Conservation (phyloP, 2,329 filamentous ascomycete genomes). For the Hymenoscyphus fraxineus region DNA sequence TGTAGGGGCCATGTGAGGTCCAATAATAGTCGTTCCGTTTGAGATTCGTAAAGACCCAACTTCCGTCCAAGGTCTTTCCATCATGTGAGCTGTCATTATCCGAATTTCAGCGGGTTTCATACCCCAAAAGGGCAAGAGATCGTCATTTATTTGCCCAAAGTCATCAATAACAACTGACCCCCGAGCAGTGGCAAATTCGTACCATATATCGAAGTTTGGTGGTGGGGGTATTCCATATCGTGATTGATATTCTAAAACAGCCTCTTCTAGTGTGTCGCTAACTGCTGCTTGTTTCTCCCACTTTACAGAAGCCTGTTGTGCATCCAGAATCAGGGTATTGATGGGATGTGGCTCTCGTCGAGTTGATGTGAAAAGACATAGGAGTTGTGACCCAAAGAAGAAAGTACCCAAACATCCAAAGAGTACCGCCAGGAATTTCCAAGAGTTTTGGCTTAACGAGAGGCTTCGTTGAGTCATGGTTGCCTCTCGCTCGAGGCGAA, state of each 20-base stretch:
- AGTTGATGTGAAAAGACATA: not conserved
- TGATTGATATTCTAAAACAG: conserved; percentile 20
- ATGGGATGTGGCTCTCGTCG: conserved; percentile 16
- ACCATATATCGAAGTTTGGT: conserved; percentile 32
- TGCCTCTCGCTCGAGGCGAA: conserved; percentile 11
- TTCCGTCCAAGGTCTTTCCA: conserved; percentile 20
- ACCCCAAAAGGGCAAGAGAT: conserved; percentile 34
- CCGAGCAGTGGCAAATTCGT: conserved; percentile 32
- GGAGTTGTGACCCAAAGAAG: conserved; percentile 1
- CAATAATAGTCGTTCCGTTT: conserved; percentile 32
- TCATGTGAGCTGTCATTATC: conserved; percentile 15
- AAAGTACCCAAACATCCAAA: conserved; percentile 4
- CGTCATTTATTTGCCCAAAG: conserved; percentile 34
- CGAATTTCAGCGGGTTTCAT: conserved; percentile 30
- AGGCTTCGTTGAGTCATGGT: conserved; percentile 11
- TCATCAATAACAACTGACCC: conserved; percentile 33
- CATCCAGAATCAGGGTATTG: conserved; percentile 15
- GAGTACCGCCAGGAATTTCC: conserved; percentile 5
- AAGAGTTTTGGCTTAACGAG: conserved; percentile 3
- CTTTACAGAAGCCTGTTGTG: conserved; percentile 2
- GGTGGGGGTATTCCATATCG: conserved; percentile 24
- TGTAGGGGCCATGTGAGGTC: conserved; percentile 34
- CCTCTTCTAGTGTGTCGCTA: conserved; percentile 17
- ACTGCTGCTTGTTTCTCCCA: conserved; percentile 20
- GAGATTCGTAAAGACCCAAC: conserved; percentile 37